A percentile compares a stretch with the other conserved stretches of the same genome.
phyloP scores from a whole-genome alignment of 2,329 filamentous ascomycete genomes.

The Pseudogymnoascus sp. region DNA sequence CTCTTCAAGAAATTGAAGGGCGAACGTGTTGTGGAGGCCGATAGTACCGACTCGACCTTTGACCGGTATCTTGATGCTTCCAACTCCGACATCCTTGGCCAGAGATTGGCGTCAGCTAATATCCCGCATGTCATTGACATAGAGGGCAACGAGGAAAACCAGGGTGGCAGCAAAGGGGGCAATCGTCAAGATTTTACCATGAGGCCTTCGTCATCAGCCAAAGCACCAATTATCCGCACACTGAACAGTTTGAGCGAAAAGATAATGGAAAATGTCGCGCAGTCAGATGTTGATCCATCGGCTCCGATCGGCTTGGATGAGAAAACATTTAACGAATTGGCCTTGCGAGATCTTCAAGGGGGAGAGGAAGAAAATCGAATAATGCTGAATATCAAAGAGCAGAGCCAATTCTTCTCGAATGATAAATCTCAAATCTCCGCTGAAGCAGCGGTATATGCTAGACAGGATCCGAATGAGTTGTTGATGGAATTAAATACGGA shows the following conservation, averaged over 20 bases:
- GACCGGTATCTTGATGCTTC: slow-evolving; percentile 77
- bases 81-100: slow-evolving; percentile 47
- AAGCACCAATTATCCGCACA: slow-evolving; percentile 80
- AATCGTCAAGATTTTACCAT: slow-evolving; percentile 88
- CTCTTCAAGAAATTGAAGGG: slow-evolving; percentile 87
- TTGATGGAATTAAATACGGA: slow-evolving; percentile 57
- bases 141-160: slow-evolving; percentile 89
- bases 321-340: slow-evolving; percentile 64
- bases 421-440: slow-evolving; percentile 34
- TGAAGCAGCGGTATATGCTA: slow-evolving; percentile 46
- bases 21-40: slow-evolving; percentile 72
- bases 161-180: slow-evolving; percentile 71
- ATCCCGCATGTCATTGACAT: slow-evolving; percentile 88
- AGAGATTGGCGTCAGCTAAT: slow-evolving; percentile 50
- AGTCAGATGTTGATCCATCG: slow-evolving; percentile 63
- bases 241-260: slow-evolving; percentile 89
- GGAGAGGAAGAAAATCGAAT: slow-evolving; percentile 69
- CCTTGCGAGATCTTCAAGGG: slow-evolving; percentile 70
- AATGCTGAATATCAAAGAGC: slow-evolving; percentile 79
- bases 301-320: slow-evolving; percentile 62
- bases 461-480: slow-evolving; percentile 62
- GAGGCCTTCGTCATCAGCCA: slow-evolving; percentile 64
- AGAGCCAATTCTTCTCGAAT: slow-evolving; percentile 70
- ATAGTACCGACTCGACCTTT: slow-evolving; percentile 68
- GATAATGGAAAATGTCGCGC: slow-evolving; percentile 79